Percentiles rank a stretch among this genome's conserved stretches.
These are phyloP conservation scores for Streptanthus diversifolius DNA, from an alignment of 345 rosid species.

Conservation along the genomic window DNA sequence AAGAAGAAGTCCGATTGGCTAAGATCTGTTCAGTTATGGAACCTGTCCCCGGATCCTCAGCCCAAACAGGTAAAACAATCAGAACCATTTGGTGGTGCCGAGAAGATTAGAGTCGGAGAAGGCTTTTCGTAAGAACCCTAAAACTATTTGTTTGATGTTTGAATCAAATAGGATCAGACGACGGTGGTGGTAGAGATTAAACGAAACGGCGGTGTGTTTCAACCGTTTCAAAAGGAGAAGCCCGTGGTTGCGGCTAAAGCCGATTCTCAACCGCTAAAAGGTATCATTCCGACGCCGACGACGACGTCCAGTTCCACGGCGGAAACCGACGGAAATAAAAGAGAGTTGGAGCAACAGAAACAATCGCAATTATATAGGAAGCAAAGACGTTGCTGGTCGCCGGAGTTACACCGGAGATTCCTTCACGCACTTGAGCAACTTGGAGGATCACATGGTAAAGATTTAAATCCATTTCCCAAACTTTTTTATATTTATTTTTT, in stretches of 20 bases:
- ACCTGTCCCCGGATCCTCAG: slow-evolving; percentile 63
- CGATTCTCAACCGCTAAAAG: slow-evolving; percentile 40
- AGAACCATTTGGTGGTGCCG: not conserved
- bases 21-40: slow-evolving; percentile 95
- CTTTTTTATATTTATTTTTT: not conserved
- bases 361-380: slow-evolving; percentile 40
- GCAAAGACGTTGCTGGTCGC: slow-evolving; percentile 92
- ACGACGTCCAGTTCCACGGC: slow-evolving; percentile 44
- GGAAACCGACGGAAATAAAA: slow-evolving; percentile 30
- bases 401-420: slow-evolving; percentile 85
- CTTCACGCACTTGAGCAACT: slow-evolving; percentile 81
- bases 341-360: slow-evolving; percentile 26
- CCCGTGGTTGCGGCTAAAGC: slow-evolving; percentile 28
- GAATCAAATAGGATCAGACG: slow-evolving; percentile 50
- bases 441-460: slow-evolving; percentile 72
- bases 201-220: slow-evolving; percentile 71
- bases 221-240: slow-evolving; percentile 60
- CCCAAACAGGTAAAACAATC: slow-evolving; percentile 23
- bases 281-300: slow-evolving; percentile 32
- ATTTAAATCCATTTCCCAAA: not conserved
- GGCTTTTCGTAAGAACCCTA: not conserved
- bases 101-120: slow-evolving; percentile 46
- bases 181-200: slow-evolving; percentile 53
- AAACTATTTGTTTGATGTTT: not conserved
- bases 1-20: slow-evolving; percentile 92